Evolutionary conservation across 768 basidiomycete genomes (phyloP).

Genomic region (Agrocybe chaxingu): DNA sequence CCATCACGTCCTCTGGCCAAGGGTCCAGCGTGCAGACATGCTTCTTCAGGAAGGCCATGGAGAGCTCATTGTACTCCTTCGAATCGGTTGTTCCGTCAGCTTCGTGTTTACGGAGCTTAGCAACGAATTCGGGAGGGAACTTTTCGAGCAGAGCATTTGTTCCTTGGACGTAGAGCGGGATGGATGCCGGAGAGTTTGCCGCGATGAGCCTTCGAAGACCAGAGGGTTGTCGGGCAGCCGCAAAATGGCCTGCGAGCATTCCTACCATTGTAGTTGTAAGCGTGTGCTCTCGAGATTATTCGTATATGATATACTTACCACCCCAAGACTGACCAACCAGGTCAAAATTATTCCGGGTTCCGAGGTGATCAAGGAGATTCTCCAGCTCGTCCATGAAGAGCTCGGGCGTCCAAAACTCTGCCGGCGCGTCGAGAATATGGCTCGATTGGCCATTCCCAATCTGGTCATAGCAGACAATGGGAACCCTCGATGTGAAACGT

Average conservation of each 20-base stretch:
- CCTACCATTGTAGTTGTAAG: slow-evolving; percentile 4
- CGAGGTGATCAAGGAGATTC: slow-evolving; percentile 38
- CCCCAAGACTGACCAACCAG: slow-evolving; percentile 49
- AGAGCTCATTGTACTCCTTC: slow-evolving; percentile 28
- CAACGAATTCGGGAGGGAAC: slow-evolving; percentile 23
- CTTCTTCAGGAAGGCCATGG: slow-evolving; percentile 25
- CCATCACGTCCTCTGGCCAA: slow-evolving; percentile 29
- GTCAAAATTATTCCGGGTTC: slow-evolving; percentile 36
- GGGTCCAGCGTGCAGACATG: slow-evolving; percentile 30
- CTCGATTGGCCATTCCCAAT: slow-evolving; percentile 46
- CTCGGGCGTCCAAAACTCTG: slow-evolving; percentile 42
- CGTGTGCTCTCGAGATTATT: background rate
- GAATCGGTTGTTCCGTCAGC: slow-evolving; percentile 12
- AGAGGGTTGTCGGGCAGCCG: slow-evolving; percentile 12
- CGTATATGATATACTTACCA: slow-evolving; percentile 17
- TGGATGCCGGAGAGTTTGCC: slow-evolving; percentile 28
- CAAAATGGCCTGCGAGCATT: slow-evolving; percentile 16
- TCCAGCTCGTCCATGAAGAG: slow-evolving; percentile 49
- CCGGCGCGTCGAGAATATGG: slow-evolving; percentile 40
- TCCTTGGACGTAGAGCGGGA: slow-evolving; percentile 23
- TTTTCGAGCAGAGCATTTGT: slow-evolving; percentile 19
- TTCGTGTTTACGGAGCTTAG: slow-evolving; percentile 29
- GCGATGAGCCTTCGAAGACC: slow-evolving; percentile 27
- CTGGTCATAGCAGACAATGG: slow-evolving; percentile 51
- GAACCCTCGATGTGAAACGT: slow-evolving; percentile 20